These are phyloP conservation scores for Epichloe aotearoae DNA, from an alignment of 2,329 filamentous ascomycete genomes.

Conservation along the genomic window DNA sequence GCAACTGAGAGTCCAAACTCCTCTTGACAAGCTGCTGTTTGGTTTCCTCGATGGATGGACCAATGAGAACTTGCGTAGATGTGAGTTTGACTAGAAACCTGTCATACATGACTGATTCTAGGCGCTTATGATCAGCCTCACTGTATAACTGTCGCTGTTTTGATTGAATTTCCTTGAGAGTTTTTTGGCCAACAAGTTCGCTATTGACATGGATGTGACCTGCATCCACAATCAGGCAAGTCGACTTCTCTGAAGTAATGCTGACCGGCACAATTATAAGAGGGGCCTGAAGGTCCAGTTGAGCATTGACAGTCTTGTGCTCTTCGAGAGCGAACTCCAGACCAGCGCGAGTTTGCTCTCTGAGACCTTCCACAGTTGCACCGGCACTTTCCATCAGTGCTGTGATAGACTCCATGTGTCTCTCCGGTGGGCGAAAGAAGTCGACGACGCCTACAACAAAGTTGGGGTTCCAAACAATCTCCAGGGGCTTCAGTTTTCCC, in stretches of 20 bases:
- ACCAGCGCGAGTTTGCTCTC: conserved; percentile 90
- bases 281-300: conserved; percentile 88
- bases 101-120: conserved; percentile 95
- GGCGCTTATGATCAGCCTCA: conserved; percentile 72
- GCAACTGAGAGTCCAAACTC: conserved; percentile 57
- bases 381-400: conserved; percentile 93
- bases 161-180: conserved; percentile 74
- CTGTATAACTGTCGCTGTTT: conserved; percentile 83
- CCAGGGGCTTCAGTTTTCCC: conserved; percentile 85
- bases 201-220: conserved; percentile 92
- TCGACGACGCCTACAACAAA: conserved; percentile 83
- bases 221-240: conserved; percentile 88
- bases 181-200: conserved; percentile 87
- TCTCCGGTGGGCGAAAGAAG: conserved; percentile 92
- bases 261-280: conserved; percentile 94
- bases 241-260: conserved; percentile 66
- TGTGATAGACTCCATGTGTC: conserved; percentile 96
- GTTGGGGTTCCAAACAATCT: conserved; percentile 94
- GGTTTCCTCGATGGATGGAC: conserved; percentile 81
- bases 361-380: conserved; percentile 85
- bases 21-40: conserved; percentile 64
- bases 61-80: conserved; percentile 90
- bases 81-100: conserved; percentile 87
- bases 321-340: conserved; percentile 94
- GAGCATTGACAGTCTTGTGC: conserved; percentile 94